A percentile compares a stretch with the other conserved stretches of the same genome.
Conservation (phyloP, 208 protist species). For the Lotmaria passim region DNA sequence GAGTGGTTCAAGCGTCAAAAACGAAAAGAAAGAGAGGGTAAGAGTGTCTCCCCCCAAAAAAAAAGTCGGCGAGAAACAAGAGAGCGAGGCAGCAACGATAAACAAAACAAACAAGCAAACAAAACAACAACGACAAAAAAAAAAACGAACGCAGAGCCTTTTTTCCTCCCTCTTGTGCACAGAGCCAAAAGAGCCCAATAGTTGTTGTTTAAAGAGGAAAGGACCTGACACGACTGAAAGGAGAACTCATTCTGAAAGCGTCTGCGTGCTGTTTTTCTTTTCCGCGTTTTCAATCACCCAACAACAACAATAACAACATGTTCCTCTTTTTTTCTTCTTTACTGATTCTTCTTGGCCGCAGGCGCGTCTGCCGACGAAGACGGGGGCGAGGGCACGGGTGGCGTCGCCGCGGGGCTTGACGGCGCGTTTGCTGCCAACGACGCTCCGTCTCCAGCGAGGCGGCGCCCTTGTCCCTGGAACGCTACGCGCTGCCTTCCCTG, state of each 20-base stretch:
- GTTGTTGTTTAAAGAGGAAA: too few species aligned
- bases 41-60: too few species aligned
- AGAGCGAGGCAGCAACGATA: too few species aligned
- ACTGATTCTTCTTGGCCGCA: slow-evolving; percentile 16
- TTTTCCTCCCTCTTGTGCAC: background rate
- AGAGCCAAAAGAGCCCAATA: too few species aligned
- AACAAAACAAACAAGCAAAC: slow-evolving; percentile 3
- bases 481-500: background rate
- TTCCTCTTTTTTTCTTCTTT: background rate
- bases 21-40: too few species aligned
- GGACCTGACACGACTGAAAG: too few species aligned
- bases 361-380: background rate
- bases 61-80: too few species aligned
- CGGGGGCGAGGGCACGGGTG: background rate
- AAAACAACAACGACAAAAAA: background rate
- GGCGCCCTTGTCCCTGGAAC: slow-evolving; percentile 31
- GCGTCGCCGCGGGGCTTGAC: background rate
- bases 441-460: slow-evolving; percentile 20
- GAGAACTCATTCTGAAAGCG: too few species aligned
- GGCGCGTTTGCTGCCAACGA: background rate
- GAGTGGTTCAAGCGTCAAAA: too few species aligned
- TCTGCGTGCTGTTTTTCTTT: too few species aligned
- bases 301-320: background rate
- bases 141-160: background rate
- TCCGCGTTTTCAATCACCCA: background rate